Base-by-base conservation (phyloP, 1,139 yeast genomes). In the Pichia kudriavzevii region DNA sequence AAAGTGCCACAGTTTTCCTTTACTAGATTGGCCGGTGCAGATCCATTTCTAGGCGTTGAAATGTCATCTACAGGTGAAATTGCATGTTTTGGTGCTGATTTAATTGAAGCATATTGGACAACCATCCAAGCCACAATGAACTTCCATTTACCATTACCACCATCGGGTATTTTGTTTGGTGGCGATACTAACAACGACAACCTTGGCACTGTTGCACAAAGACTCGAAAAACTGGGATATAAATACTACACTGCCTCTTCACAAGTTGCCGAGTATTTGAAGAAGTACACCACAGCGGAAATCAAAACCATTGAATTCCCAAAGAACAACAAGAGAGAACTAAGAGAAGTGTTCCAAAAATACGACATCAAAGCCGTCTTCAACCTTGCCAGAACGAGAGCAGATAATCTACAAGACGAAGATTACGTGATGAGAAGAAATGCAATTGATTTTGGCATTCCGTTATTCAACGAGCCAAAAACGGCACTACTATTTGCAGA, bases 21-120 rank as follows among this genome's bases (percentile, higher is more conserved):
- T 68, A 87, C 98, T 30, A 81, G 98, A 66, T 72, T 91, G 53
- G 96, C 97, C 11, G 98, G 98, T 47, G 98, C 98, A 31, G 98
- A 91, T 61, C 98, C 98, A 46, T 87, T 83, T 72, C 72, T 91
- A 56, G 98, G 98, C 42, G 98, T 91, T 48, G 98, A 91, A 67
- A 91, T 91, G 98, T 82, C 97, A 6, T 88, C 97, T 11, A 91
- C 98, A 33, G 98, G 98, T 59, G 98, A 91, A 66, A 81, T 91
- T 56, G 98, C 98, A 19, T 83, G 95, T 59, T 91, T 91, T 58
- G 98, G 98, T 53, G 69, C 67, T 46, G 80, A 85, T 60, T 63
- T 80, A 46, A 57, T 73, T 44, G 98, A 91, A 62, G 95, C 97
- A 26, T 91, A 91, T 69, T 91, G 97, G 97, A 81, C 96, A 25